Base-by-base conservation (phyloP, 306 rosid genomes). In the Vicia faba region DNA sequence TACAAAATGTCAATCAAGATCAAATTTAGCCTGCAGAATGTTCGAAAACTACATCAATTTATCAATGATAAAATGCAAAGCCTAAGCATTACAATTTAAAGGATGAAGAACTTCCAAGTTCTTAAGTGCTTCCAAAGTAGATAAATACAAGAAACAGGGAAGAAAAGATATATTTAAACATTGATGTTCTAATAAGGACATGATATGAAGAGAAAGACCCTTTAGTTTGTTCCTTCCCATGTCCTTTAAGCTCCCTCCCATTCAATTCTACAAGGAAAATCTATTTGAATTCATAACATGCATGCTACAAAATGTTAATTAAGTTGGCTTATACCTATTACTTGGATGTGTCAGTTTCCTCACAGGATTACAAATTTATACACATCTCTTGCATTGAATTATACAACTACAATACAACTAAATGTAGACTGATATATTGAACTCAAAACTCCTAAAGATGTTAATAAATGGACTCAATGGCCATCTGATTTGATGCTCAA, bases 341-440 rank as follows among this genome's bases (percentile, higher is more conserved):
- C 64, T 54, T 18, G 35, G 61, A 46, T 36, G 64, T 73, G 16
- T 33, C 36, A 49, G 68, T 56, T 68, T 80, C 61, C 72, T 68
- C 43, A 46, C 41, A 41, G 45, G 46, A 26, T 59, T 68, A 62
- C 9, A 26, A 53, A 28, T 49, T 48, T 35, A 38, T 38, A 73
- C 31, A 38, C 41, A 46, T 39, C 63, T 28, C 39, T 67, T 68
- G 12, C 61, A 26, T 55, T 26, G 61, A 26, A 26, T 5, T 26
- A 44, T 20, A 45, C 29, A 71, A 16, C 57, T 64, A 44, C 49
- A 5, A 62, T 64, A 44, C 49, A 5, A 62, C 55, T n/a, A 59
- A 64, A 68, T 35, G 36, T 50, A 38, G 70, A 64, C 15, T 51
- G 64, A 35, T 14, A n/a, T 54, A 43, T 41, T 57, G 45, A 51